phyloP scores from a whole-genome alignment of 495 filamentous ascomycete genomes.

The Penicillium diatomitis region DNA sequence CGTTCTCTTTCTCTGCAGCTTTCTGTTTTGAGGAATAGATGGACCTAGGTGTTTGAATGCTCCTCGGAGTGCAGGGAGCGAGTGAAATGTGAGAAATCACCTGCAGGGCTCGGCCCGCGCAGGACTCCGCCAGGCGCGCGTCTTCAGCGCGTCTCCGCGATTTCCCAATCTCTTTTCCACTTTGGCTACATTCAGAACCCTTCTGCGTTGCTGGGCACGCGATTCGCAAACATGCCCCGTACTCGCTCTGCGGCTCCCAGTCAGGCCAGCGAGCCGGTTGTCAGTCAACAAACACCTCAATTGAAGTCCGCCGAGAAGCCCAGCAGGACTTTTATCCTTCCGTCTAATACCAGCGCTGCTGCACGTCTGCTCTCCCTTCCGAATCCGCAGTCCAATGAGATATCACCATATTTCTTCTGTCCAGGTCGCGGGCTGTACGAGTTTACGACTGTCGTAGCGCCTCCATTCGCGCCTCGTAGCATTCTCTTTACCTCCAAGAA shows the following conservation, averaged over 20 bases:
- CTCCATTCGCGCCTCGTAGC: constrained; percentile 30
- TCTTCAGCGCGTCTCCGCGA: constrained; percentile 18
- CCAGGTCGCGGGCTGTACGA: constrained; percentile 74
- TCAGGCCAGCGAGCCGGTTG: constrained; percentile 4
- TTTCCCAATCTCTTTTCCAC: constrained; percentile 1
- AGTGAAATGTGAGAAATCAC: constrained; percentile 16
- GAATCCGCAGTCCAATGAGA: constrained; percentile 60
- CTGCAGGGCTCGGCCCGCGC: constrained; percentile 11
- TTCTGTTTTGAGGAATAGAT: too few species aligned
- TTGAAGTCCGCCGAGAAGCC: constrained; percentile 25
- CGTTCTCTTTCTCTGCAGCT: too few species aligned
- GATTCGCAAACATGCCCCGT: constrained; percentile 10
- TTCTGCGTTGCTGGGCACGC: too few species aligned
- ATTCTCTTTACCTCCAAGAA: constrained; percentile 21
- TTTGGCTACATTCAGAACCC: too few species aligned
- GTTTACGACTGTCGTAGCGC: constrained; percentile 66
- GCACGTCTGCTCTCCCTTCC: constrained; percentile 66
- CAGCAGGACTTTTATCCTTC: constrained; percentile 73
- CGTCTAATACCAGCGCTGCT: constrained; percentile 50
- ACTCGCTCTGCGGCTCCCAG: constrained; percentile 25
- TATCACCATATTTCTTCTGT: constrained; percentile 71
- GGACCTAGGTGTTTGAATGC: too few species aligned
- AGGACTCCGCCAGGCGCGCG: constrained; percentile 25
- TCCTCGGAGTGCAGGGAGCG: constrained; percentile 1
- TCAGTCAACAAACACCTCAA: constrained; percentile 5